Conservation (phyloP, 371 early-diverging fungal genomes). For the Syncephalis fuscata region DNA sequence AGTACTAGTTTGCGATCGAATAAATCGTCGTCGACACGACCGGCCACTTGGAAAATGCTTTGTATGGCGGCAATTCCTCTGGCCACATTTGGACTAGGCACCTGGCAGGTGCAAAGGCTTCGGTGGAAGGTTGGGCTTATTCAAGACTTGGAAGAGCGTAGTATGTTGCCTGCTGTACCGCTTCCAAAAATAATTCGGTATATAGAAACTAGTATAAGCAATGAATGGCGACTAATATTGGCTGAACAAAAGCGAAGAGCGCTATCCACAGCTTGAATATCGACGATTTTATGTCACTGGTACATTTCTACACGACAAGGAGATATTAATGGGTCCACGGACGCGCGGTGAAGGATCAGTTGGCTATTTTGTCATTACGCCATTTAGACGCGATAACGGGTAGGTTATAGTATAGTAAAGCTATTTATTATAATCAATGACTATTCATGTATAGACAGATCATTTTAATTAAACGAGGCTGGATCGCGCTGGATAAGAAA, state of each 20-base stretch:
- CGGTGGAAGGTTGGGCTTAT: slow-evolving; percentile 79
- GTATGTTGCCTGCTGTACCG: slow-evolving; percentile 42
- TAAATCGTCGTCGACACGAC: slow-evolving; percentile 10
- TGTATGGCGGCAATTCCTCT: slow-evolving; percentile 46
- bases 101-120: slow-evolving; percentile 83
- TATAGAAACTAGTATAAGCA: slow-evolving; percentile 7
- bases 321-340: slow-evolving; percentile 65
- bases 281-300: slow-evolving; percentile 52
- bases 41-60: slow-evolving; percentile 5
- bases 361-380: slow-evolving; percentile 72
- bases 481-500: slow-evolving; percentile 59
- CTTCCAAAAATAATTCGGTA: slow-evolving; percentile 50
- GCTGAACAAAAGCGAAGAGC: neutral
- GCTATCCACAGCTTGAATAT: slow-evolving; percentile 48
- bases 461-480: slow-evolving; percentile 74
- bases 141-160: slow-evolving; percentile 42
- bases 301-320: slow-evolving; percentile 47
- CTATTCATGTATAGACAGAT: slow-evolving; percentile 18
- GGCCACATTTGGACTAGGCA: slow-evolving; percentile 66
- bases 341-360: slow-evolving; percentile 50
- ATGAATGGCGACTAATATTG: neutral
- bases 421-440: neutral
- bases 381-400: slow-evolving; percentile 62
- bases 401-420: slow-evolving; percentile 6
- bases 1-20: too few relatives aligned